Evolutionary conservation across 2,329 filamentous ascomycete species (phyloP).

Genomic region (Spiromastix sp.): DNA sequence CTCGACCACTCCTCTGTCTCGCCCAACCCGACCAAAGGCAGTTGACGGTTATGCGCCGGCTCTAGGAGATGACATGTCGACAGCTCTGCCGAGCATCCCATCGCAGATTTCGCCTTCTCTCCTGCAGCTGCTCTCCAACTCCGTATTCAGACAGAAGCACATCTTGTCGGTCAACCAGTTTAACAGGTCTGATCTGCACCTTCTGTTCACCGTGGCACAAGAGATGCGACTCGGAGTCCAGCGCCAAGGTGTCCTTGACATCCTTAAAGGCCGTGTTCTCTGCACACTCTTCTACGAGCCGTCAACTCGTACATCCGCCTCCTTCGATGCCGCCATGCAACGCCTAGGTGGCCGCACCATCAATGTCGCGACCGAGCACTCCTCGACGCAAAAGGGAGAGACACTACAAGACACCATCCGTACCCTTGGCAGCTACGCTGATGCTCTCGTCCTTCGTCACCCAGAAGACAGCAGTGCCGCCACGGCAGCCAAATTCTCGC

Average conservation of each 20-base stretch:
- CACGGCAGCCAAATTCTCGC: conserved; percentile 74
- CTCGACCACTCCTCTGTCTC: conserved; percentile 25
- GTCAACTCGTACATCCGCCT: conserved; percentile 87
- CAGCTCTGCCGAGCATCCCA: conserved; percentile 33
- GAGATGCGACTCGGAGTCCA: conserved; percentile 96
- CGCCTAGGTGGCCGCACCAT: conserved; percentile 83
- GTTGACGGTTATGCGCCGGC: conserved; percentile 15
- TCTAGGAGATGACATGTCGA: conserved; percentile 25
- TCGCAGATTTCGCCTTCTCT: conserved; percentile 50
- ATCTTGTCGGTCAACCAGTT: conserved; percentile 90
- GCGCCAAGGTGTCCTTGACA: conserved; percentile 76
- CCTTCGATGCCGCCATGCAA: conserved; percentile 98
- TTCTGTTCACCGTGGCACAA: conserved; percentile 91
- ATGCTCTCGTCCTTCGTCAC: conserved; percentile 92
- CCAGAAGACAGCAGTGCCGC: conserved; percentile 72
- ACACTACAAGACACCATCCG: conserved; percentile 85
- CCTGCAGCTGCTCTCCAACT: conserved; percentile 62
- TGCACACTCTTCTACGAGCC: conserved; percentile 97
- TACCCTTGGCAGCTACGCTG: conserved; percentile 86
- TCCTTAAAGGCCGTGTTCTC: conserved; percentile 76
- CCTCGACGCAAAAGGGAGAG: conserved; percentile 90
- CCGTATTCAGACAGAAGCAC: conserved; percentile 80
- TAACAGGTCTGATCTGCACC: conserved; percentile 73
- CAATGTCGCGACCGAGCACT: conserved; percentile 68
- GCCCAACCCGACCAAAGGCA: conserved; percentile 19